Evolutionary conservation across 495 filamentous ascomycete genomes (phyloP), one percentile per base, ranked within the genome.

Genomic region (Tuber brumale): DNA sequence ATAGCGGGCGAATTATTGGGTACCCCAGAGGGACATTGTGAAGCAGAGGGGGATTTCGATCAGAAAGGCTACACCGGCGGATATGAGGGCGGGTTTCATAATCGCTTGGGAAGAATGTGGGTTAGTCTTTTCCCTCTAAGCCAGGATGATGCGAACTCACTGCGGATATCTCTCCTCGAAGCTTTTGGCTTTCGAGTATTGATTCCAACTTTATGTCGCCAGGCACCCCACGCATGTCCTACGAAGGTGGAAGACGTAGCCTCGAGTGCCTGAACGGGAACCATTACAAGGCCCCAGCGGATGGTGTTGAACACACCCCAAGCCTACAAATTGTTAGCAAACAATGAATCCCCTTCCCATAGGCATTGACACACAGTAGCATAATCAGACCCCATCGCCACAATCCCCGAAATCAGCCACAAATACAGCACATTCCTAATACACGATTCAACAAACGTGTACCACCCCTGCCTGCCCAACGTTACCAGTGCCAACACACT

Each of bases 221-320:
- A 92, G 6, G 79, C 75, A 0, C 91, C 90, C 92, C 91, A 93
- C 19, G 83, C 83, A 81, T 94, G 92, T 0, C 91, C 90, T 42
- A 93, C 85, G 80, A 92, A 92, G 0, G 90, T 85, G 6, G 90
- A 85, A 1, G 89, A 84, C 0, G 91, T 90, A 12, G 89, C 88
- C 80, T 94, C 91, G 14, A 93, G 82, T 0, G 91, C 85, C 74
- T 89, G 87, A 0, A 92, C 91, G 0, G 91, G 91, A 1, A 93
- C 90, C 92, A 92, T 94, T 43, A 93, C 85, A 6, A 94, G 84
- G 1, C 92, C 91, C 91, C 91, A 93, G n/a, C 91, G 87, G 76
- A 94, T 92, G 0, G 91, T 92, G 76, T 88, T 92, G 85, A 94
- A 93, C 51, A 93, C 85, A 21, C 90, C 89, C 91, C 91, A 93